These are phyloP conservation scores for Trifolium dubium DNA, from an alignment of 306 rosid genomes.

Conservation along the genomic window DNA sequence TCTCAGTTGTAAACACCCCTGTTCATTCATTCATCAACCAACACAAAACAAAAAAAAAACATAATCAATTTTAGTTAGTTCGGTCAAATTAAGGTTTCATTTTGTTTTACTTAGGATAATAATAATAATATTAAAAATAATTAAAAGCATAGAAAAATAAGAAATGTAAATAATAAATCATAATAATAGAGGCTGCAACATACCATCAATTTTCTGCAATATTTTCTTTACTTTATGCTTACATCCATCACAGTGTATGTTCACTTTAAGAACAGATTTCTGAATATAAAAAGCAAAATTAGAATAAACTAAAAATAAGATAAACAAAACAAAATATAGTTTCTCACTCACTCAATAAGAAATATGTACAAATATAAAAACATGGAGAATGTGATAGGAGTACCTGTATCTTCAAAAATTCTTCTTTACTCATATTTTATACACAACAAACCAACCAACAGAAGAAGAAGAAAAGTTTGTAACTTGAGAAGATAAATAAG, in stretches of 20 bases:
- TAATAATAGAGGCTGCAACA: neutral
- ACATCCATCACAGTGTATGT: conserved; percentile 97
- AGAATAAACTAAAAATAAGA: conserved; percentile 31
- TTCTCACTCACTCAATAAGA: conserved; percentile 10
- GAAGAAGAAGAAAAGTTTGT: conserved; percentile 41
- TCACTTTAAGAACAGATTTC: conserved; percentile 96
- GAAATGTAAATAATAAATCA: neutral
- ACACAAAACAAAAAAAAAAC: neutral
- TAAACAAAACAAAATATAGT: neutral
- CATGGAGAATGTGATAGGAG: conserved; percentile 35
- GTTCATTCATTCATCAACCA: conserved; percentile 32
- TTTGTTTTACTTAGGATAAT: neutral
- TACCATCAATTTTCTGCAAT: conserved; percentile 93
- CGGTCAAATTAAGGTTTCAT: neutral
- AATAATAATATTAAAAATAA: neutral
- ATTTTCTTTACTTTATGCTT: conserved; percentile 94
- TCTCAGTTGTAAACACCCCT: conserved; percentile 89
- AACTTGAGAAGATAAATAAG: conserved; percentile 37
- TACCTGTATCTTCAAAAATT: conserved; percentile 97
- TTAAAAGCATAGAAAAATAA: neutral
- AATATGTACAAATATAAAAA: conserved; percentile 1
- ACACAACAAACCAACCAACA: conserved; percentile 40
- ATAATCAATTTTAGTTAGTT: too few species aligned
- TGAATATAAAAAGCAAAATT: conserved; percentile 61
- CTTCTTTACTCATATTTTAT: conserved; percentile 88